A percentile compares a stretch with the other conserved stretches of the same genome.
Conservation (phyloP, 768 basidiomycete species). For the Suillus plorans region DNA sequence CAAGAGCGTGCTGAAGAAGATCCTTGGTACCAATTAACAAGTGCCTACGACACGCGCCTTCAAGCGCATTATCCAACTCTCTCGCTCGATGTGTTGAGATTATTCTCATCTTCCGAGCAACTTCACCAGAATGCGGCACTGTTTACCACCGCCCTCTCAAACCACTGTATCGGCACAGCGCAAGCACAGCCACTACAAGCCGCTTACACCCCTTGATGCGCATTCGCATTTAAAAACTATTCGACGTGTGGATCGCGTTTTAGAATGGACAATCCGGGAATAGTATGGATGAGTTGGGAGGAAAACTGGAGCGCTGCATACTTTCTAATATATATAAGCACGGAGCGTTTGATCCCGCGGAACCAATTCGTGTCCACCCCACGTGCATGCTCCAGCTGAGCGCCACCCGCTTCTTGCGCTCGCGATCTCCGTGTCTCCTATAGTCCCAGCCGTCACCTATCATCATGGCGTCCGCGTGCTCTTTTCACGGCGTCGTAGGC, state of each 20-base stretch:
- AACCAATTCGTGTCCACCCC: too few species aligned
- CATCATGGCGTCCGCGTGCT: too few species aligned
- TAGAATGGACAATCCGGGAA: not conserved
- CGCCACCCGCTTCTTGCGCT: too few species aligned
- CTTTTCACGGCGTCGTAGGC: too few species aligned
- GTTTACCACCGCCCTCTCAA: not conserved
- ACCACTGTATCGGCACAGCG: not conserved
- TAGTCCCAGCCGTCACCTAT: too few species aligned
- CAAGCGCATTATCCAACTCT: not conserved
- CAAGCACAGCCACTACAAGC: too few species aligned
- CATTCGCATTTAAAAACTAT: not conserved
- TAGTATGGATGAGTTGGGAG: not conserved
- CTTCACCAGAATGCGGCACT: not conserved
- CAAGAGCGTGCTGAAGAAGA: conserved; percentile 4
- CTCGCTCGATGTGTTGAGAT: not conserved
- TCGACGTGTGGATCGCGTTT: not conserved
- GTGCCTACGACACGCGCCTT: not conserved
- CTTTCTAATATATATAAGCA: too few species aligned
- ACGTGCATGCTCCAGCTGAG: too few species aligned
- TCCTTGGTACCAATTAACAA: not conserved
- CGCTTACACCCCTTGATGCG: not conserved
- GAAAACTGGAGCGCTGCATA: not conserved
- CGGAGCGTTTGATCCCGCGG: too few species aligned
- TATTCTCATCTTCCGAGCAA: not conserved
- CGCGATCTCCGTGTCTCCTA: too few species aligned